Evolutionary conservation across 2,329 filamentous ascomycete species (phyloP).

Genomic region (Keithomyces neogunnii): DNA sequence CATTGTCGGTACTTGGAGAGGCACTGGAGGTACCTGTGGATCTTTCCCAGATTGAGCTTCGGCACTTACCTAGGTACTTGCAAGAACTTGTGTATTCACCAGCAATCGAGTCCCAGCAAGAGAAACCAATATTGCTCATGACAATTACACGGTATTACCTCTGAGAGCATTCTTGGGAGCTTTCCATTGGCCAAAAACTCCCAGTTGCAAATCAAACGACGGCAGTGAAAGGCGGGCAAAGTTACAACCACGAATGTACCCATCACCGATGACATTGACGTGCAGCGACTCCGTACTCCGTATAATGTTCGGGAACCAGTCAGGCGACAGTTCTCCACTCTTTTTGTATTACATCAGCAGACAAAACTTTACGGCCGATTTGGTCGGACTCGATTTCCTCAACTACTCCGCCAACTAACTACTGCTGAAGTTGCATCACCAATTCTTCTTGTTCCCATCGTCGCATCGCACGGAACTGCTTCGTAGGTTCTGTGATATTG

Average conservation of each 20-base stretch:
- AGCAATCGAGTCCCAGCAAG: no score
- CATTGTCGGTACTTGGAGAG: not conserved
- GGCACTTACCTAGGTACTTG: not conserved
- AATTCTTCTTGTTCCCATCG: not conserved
- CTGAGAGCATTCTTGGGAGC: no score
- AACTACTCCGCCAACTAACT: slow-evolving; percentile 3
- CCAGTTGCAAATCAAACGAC: no score
- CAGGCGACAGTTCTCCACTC: not conserved
- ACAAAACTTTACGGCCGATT: slow-evolving; percentile 11
- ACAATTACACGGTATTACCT: no score
- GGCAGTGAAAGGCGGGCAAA: no score
- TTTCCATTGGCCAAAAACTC: no score
- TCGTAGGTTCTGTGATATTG: slow-evolving; percentile 1
- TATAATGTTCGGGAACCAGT: not conserved
- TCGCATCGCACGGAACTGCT: slow-evolving; percentile 2
- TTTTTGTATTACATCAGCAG: slow-evolving; percentile 12
- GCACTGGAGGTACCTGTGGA: not conserved
- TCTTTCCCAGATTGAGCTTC: not conserved
- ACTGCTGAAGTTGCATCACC: slow-evolving; percentile 2
- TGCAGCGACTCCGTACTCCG: not conserved
- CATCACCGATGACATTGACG: not conserved
- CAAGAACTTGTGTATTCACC: not conserved
- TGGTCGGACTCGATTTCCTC: not conserved
- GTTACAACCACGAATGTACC: no score
- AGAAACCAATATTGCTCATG: no score